A percentile compares a stretch with the other conserved stretches of the same genome.
phyloP scores from a whole-genome alignment of 495 filamentous ascomycete species.

The Lasiosphaeria hispida region DNA sequence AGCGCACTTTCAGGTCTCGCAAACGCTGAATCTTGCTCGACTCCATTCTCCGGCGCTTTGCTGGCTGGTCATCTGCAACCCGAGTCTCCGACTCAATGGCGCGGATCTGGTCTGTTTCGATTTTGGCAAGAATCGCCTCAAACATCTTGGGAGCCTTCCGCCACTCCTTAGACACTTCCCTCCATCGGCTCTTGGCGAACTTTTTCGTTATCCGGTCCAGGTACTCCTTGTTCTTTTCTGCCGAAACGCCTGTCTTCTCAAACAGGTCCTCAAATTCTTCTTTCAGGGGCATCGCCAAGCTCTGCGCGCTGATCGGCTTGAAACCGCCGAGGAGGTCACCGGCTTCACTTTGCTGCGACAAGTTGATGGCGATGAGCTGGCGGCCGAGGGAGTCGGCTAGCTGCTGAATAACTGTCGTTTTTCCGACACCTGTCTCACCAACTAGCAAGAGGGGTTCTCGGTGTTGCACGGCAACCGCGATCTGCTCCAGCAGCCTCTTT shows the following conservation, averaged over 20 bases:
- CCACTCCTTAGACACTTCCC: conserved; percentile 77
- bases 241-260: conserved; percentile 73
- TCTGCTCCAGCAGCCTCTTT: conserved; percentile 73
- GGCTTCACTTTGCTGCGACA: conserved; percentile 96
- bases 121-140: conserved; percentile 61
- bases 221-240: conserved; percentile 82
- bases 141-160: conserved; percentile 84
- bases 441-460: conserved; percentile 88
- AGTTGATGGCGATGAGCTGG: conserved; percentile 83
- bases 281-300: conserved; percentile 82
- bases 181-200: conserved; percentile 81
- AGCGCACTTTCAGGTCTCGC: conserved; percentile 62
- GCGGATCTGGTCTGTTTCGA: conserved; percentile 32
- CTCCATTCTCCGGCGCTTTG: conserved; percentile 81
- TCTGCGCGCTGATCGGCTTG: conserved; percentile 89
- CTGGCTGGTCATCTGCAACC: conserved; percentile 54
- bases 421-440: conserved; percentile 97
- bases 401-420: conserved; percentile 93
- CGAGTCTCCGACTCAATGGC: conserved; percentile 27
- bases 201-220: conserved; percentile 74
- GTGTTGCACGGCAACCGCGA: conserved; percentile 75
- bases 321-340: conserved; percentile 92
- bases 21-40: conserved; percentile 57
- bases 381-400: conserved; percentile 77
- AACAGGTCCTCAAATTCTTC: conserved; percentile 93